phyloP scores from a whole-genome alignment of 1,139 yeast genomes.

The Pneumocystis murina region DNA sequence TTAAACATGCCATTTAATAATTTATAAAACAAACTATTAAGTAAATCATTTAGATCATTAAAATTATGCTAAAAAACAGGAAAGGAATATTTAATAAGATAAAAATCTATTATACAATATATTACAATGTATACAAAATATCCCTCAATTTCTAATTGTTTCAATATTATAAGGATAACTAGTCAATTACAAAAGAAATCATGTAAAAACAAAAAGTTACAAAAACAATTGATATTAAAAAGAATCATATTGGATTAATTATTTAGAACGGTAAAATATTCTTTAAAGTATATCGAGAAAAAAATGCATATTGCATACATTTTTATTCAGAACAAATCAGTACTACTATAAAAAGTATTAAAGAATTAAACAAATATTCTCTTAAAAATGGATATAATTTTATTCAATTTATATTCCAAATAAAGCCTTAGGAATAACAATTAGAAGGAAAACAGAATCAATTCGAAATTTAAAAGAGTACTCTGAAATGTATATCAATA shows the following conservation, averaged over 20 bases:
- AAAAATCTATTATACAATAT: too few species aligned
- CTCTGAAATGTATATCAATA: constrained; percentile 13
- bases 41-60: too few species aligned
- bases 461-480: constrained; percentile 13
- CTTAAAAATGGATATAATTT: not conserved
- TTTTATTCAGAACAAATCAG: constrained; percentile 12
- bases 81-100: too few species aligned
- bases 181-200: not conserved
- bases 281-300: constrained; percentile 15
- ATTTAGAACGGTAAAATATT: constrained; percentile 19
- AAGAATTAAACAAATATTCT: not conserved
- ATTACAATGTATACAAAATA: not conserved
- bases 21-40: too few species aligned
- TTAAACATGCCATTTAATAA: too few species aligned
- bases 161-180: not conserved
- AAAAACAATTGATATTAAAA: constrained; percentile 15
- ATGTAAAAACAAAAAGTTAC: constrained; percentile 1
- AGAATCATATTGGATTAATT: constrained; percentile 17
- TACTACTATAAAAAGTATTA: constrained; percentile 5
- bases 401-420: constrained; percentile 12
- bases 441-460: constrained; percentile 16
- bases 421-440: constrained; percentile 14
- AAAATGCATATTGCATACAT: constrained; percentile 17
- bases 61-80: too few species aligned
- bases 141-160: not conserved